Percentiles rank a stretch among this genome's conserved stretches.
These are phyloP conservation scores for Barnettozyma botsteinii DNA, from an alignment of 805 yeast species.

Conservation along the genomic window DNA sequence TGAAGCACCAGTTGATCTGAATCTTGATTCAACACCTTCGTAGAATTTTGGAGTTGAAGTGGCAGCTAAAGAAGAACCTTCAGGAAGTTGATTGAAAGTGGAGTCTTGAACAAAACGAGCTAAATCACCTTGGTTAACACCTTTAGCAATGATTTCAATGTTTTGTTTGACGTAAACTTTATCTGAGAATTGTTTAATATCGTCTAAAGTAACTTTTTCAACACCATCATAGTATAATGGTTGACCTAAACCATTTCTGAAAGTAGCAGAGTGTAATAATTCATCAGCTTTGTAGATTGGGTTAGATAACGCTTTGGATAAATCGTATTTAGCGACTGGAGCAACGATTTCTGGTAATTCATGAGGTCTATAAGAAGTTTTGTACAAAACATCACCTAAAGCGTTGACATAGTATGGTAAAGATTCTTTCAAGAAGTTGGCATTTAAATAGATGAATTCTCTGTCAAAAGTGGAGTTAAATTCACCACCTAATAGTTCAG, in stretches of 20 bases:
- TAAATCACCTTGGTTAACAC: constrained; percentile 70
- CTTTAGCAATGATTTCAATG: constrained; percentile 65
- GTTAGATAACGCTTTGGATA: constrained; percentile 42
- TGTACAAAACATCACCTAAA: constrained; percentile 65
- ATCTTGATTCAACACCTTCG: constrained; percentile 65
- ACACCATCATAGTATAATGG: constrained; percentile 71
- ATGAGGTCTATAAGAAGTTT: constrained; percentile 73
- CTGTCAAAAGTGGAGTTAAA: constrained; percentile 68
- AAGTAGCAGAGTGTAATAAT: constrained; percentile 71
- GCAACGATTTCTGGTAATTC: constrained; percentile 77
- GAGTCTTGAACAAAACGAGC: constrained; percentile 60
- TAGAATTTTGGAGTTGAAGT: constrained; percentile 38
- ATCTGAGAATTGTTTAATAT: constrained; percentile 60
- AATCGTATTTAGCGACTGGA: constrained; percentile 70
- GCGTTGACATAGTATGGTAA: constrained; percentile 90
- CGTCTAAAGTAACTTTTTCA: constrained; percentile 51
- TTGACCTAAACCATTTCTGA: constrained; percentile 84
- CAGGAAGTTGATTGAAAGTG: constrained; percentile 55
- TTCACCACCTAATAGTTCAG: constrained; percentile 87
- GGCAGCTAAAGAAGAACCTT: constrained; percentile 46
- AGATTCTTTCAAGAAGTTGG: constrained; percentile 80
- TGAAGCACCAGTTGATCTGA: constrained; percentile 58
- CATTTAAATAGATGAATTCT: constrained; percentile 74
- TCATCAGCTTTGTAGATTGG: constrained; percentile 64
- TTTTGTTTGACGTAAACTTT: constrained; percentile 64